These are phyloP conservation scores for Trypanosoma cruzi DNA, from an alignment of 208 protist species.

Conservation along the genomic window DNA sequence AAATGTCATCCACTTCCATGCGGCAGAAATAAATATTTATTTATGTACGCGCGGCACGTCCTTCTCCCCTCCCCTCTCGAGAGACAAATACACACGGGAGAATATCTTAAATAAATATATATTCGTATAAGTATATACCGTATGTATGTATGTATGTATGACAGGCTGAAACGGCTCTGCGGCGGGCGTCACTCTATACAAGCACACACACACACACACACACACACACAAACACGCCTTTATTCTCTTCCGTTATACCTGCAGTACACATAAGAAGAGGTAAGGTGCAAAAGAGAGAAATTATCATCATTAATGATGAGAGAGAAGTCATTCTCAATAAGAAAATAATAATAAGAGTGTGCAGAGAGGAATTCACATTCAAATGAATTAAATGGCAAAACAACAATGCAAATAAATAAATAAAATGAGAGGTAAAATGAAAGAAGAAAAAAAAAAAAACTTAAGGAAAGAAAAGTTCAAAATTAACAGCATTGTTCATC, in stretches of 20 bases:
- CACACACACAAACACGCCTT: not conserved
- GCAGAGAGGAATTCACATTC: no score
- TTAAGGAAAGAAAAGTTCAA: not conserved
- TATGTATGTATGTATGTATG: not conserved
- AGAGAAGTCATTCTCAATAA: no score
- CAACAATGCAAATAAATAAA: not conserved
- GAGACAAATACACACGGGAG: not conserved
- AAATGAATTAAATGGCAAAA: no score
- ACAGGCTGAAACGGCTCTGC: not conserved
- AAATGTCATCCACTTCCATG: constrained; percentile 21
- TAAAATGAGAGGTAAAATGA: not conserved
- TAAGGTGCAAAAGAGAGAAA: no score
- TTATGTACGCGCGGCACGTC: not conserved
- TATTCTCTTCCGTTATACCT: no score
- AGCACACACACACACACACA: not conserved
- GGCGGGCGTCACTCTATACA: not conserved
- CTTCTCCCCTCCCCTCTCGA: not conserved
- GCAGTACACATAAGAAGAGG: no score
- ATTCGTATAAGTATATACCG: not conserved
- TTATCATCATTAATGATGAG: no score
- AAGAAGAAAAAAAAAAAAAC: not conserved
- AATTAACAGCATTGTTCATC: not conserved
- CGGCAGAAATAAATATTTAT: not conserved
- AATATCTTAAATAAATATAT: not conserved
- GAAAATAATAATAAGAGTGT: no score